Percentiles rank a stretch among this genome's conserved stretches.
Conservation (phyloP, 1,139 yeast species). For the Taiozyma sp. region DNA sequence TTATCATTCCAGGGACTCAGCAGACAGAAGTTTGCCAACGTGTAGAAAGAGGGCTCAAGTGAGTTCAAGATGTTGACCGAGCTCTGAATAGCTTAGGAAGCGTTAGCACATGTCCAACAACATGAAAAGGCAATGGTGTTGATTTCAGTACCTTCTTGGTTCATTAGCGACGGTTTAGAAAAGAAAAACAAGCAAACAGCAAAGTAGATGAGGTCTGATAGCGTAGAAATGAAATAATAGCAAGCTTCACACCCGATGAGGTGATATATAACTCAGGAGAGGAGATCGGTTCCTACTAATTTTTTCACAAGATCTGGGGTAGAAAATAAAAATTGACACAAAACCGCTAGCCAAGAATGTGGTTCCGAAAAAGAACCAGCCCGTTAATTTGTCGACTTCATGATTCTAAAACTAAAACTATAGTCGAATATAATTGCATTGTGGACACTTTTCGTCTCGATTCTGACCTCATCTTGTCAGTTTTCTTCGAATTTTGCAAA, state of each 20-base stretch:
- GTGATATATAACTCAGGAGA: background rate
- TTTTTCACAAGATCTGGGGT: background rate
- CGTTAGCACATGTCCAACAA: background rate
- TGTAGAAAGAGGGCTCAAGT: background rate
- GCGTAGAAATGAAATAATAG: background rate
- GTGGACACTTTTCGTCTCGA: too few relatives aligned
- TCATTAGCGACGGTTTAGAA: background rate
- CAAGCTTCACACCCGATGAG: slow-evolving; percentile 23
- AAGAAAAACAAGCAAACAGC: background rate
- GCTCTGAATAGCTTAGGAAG: background rate
- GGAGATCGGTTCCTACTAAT: background rate
- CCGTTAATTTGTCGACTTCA: too few relatives aligned
- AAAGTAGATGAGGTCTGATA: background rate
- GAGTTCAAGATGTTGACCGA: background rate
- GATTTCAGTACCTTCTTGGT: background rate
- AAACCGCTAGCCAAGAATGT: too few relatives aligned
- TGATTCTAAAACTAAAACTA: too few relatives aligned
- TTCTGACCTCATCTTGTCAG: too few relatives aligned
- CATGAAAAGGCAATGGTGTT: background rate
- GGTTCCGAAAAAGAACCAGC: too few relatives aligned
- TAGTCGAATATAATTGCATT: too few relatives aligned
- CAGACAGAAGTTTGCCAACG: background rate
- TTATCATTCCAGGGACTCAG: background rate
- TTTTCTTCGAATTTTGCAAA: too few relatives aligned
- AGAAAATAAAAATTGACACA: background rate